Base-by-base conservation (phyloP, 805 yeast species). In the Komagataella mondaviorum region DNA sequence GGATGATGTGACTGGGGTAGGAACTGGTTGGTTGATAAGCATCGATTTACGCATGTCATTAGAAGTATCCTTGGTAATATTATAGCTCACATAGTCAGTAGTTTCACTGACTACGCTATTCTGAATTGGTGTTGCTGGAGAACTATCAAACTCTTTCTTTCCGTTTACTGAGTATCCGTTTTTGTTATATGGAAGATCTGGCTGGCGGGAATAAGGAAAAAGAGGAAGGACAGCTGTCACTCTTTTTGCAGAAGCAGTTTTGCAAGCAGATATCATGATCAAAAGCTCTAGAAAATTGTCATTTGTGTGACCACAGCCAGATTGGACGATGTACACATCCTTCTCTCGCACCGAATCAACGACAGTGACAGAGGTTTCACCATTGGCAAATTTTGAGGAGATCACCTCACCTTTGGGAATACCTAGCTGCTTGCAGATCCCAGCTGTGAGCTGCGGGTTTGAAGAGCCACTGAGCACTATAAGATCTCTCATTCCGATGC, bases 121-220 rank as follows among this genome's bases (percentile, higher is more conserved):
- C 14, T 12, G 39, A 53, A 68, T 64, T 22, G 79, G 78, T 3
- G 79, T 73, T 6, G 75, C 65, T 2, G 78, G 77, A 5, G 67
- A 71, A 55, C 76, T 71, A 49, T 73, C 78, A 54, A 64, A 66
- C 14, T 30, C 39, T 30, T 14, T 30, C 39, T 30, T 30, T 4
- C 39, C 39, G 39, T 30, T 30, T 3, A 30, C 39, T 7, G 73
- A 65, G 54, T 70, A 70, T 10, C 95, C 93, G 44, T 78, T 76
- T 61, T 77, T 76, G 52, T 86, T 80, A 61, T 85, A 85, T 36
- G 96, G 96, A 44, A 88, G 80, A 66, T 91, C 98, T 3, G 96
- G 95, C 67, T 93, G 99, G 61, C 99, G 77, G 2, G 96, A 86
- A 64, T 93, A 93, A 23, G 98, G 96, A 67, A 93, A 93, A 54